Percentiles rank a stretch among this genome's conserved stretches.
Evolutionary conservation across 2,329 filamentous ascomycete species (phyloP).

Genomic region (Fusarium algeriense): DNA sequence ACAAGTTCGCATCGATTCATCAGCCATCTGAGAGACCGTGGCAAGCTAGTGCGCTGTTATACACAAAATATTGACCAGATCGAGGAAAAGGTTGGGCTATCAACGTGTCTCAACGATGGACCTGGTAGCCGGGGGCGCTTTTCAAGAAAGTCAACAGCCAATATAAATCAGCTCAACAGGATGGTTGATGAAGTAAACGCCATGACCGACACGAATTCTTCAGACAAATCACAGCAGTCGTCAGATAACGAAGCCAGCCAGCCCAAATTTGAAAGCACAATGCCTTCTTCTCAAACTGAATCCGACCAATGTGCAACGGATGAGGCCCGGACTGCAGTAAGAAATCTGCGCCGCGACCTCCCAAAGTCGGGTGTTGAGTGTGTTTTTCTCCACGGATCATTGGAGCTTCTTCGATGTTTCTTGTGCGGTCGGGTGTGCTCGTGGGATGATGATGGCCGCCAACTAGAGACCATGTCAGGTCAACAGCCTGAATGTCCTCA

Average conservation of each 20-base stretch:
- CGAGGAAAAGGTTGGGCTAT: slow-evolving; percentile 76
- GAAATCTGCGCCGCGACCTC: slow-evolving; percentile 46
- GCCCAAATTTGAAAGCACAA: slow-evolving; percentile 29
- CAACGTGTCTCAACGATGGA: slow-evolving; percentile 71
- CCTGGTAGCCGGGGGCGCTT: slow-evolving; percentile 72
- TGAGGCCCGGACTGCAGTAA: slow-evolving; percentile 30
- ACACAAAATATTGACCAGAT: slow-evolving; percentile 83
- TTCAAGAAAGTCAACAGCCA: slow-evolving; percentile 61
- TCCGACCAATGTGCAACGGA: slow-evolving; percentile 39
- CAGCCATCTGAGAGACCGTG: slow-evolving; percentile 72
- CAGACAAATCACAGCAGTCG: slow-evolving; percentile 39
- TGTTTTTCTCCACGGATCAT: slow-evolving; percentile 79
- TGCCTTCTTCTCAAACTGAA: slow-evolving; percentile 30
- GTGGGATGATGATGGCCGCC: slow-evolving; percentile 70
- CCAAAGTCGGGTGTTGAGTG: slow-evolving; percentile 67
- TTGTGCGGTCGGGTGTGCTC: slow-evolving; percentile 68
- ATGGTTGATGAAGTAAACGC: slow-evolving; percentile 54
- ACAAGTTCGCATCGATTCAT: slow-evolving; percentile 78
- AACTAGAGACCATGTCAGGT: slow-evolving; percentile 70
- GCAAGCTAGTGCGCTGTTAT: slow-evolving; percentile 78
- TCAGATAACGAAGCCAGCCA: slow-evolving; percentile 38
- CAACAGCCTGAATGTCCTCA: slow-evolving; percentile 75
- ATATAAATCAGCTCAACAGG: slow-evolving; percentile 50
- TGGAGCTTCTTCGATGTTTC: slow-evolving; percentile 73
- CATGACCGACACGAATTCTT: slow-evolving; percentile 35